Evolutionary conservation across 257 asterid species (phyloP).

Genomic region (Phtheirospermum japonicum): DNA sequence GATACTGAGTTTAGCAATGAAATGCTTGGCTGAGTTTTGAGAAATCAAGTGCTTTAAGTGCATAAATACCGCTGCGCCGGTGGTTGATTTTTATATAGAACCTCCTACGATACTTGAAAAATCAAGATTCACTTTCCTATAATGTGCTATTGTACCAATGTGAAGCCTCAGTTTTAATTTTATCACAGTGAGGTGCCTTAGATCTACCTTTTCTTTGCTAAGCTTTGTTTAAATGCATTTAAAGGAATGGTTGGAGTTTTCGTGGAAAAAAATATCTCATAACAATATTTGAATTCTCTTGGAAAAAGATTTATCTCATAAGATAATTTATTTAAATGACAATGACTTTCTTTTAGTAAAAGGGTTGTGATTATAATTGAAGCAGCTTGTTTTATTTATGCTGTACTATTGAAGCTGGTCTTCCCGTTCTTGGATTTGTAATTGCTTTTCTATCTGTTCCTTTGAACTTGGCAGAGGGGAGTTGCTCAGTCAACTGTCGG

Average conservation of each 20-base stretch:
- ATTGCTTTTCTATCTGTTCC: no score
- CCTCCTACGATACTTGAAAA: no score
- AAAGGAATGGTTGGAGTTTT: not conserved
- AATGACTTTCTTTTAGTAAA: not conserved
- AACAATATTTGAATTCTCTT: not conserved
- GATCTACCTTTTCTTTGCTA: slow-evolving; percentile 12
- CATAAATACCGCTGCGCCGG: no score
- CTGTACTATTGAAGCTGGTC: slow-evolving; percentile 6
- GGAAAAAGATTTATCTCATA: slow-evolving; percentile 1
- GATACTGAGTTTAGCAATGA: no score
- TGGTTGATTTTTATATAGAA: no score
- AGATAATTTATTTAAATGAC: not conserved
- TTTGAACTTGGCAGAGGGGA: slow-evolving; percentile 53
- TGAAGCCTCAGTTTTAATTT: no score
- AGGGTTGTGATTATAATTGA: slow-evolving; percentile 21
- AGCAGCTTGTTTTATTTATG: slow-evolving; percentile 12
- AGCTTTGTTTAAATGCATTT: slow-evolving; percentile 6
- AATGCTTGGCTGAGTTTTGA: no score
- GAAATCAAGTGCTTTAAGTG: no score
- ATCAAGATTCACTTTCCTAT: no score
- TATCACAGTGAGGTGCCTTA: not conserved
- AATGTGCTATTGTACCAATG: no score
- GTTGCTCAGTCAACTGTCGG: slow-evolving; percentile 49
- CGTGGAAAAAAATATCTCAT: slow-evolving; percentile 4
- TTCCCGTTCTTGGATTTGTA: slow-evolving; percentile 11